Evolutionary conservation across 2,329 filamentous ascomycete genomes (phyloP).

Genomic region (Lecanicillium sp.): DNA sequence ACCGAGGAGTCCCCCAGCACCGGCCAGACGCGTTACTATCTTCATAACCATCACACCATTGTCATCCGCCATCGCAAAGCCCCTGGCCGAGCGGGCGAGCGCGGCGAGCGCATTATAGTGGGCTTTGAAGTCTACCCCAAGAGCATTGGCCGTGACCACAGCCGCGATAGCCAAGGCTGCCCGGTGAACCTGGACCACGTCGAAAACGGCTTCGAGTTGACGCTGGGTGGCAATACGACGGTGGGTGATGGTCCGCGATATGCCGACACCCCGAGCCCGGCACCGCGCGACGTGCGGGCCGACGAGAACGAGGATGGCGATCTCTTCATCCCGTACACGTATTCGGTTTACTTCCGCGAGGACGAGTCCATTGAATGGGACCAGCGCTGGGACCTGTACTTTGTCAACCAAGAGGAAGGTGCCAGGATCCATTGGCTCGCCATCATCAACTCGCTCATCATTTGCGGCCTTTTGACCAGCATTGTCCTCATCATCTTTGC

Average conservation of each 20-base stretch:
- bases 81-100: conserved; percentile 58
- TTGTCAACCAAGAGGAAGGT: conserved; percentile 78
- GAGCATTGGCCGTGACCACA: conserved; percentile 58
- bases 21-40: conserved; percentile 58
- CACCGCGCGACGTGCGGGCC: conserved; percentile 38
- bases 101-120: conserved; percentile 71
- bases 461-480: conserved; percentile 69
- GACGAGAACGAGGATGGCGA: conserved; percentile 57
- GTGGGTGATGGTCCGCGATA: conserved; percentile 38
- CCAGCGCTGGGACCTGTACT: conserved; percentile 83
- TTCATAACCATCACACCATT: conserved; percentile 85
- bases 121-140: conserved; percentile 89
- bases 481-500: conserved; percentile 76
- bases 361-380: conserved; percentile 74
- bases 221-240: conserved; percentile 56
- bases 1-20: conserved; percentile 55
- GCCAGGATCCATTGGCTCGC: conserved; percentile 81
- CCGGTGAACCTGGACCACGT: conserved; percentile 58
- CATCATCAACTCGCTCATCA: conserved; percentile 79
- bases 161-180: conserved; percentile 57
- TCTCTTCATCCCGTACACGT: conserved; percentile 73
- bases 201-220: conserved; percentile 60
- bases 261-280: conserved; percentile 51
- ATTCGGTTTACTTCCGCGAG: conserved; percentile 85
- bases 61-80: conserved; percentile 72